Percentiles rank a stretch among this genome's conserved stretches.
Evolutionary conservation across 768 basidiomycete species (phyloP).

Genomic region (Boletus patriciae): DNA sequence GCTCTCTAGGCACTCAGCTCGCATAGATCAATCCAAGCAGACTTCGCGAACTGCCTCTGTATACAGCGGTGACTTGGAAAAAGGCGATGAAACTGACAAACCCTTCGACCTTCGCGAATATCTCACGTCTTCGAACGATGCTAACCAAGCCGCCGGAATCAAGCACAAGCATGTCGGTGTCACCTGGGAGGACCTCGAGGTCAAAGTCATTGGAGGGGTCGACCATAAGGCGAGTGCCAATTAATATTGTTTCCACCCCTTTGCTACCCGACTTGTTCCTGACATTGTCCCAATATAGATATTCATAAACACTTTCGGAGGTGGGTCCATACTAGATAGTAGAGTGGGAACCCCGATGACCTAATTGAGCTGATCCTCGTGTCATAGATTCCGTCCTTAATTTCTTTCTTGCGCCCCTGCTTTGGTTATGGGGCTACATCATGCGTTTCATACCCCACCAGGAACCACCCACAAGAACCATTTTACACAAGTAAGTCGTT

Average conservation of each 20-base stretch:
- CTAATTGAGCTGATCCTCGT: not conserved
- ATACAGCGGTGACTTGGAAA: constrained; percentile 38
- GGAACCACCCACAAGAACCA: constrained; percentile 45
- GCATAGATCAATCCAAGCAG: constrained; percentile 13
- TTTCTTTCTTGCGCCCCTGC: constrained; percentile 54
- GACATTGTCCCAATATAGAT: constrained; percentile 31
- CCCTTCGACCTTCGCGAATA: constrained; percentile 69
- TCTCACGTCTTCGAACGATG: constrained; percentile 64
- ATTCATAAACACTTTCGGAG: constrained; percentile 59
- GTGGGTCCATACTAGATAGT: constrained; percentile 46
- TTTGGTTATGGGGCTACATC: constrained; percentile 47
- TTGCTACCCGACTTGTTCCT: not conserved
- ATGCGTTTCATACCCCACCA: constrained; percentile 41
- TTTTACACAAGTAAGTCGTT: constrained; percentile 54
- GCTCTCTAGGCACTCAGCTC: constrained; percentile 20
- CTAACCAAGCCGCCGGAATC: constrained; percentile 62
- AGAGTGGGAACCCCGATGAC: not conserved
- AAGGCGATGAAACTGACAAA: constrained; percentile 37
- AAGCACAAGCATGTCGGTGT: constrained; percentile 75
- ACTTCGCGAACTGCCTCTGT: constrained; percentile 27
- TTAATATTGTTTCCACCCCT: not conserved
- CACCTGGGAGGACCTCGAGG: constrained; percentile 68
- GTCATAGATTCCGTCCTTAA: constrained; percentile 47
- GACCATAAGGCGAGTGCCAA: constrained; percentile 55
- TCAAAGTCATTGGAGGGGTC: constrained; percentile 55